A percentile compares a stretch with the other conserved stretches of the same genome.
Conservation (phyloP, 2,329 filamentous ascomycete species). For the Venturia pyrina region DNA sequence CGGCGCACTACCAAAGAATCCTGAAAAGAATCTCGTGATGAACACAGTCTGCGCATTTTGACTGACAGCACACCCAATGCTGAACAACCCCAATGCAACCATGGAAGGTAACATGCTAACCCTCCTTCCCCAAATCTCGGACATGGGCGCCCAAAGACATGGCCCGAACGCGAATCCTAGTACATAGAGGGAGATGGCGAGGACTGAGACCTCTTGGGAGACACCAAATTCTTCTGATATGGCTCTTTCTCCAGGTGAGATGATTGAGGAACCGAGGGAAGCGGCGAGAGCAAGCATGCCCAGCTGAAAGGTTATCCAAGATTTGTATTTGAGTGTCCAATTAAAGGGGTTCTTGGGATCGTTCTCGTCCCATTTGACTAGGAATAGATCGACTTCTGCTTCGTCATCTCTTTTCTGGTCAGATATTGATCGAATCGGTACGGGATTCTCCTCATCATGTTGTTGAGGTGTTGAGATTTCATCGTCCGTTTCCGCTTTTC, state of each 20-base stretch:
- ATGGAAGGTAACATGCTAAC: slow-evolving; percentile 53
- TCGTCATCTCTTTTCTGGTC: neutral
- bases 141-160: slow-evolving; percentile 53
- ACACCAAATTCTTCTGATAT: slow-evolving; percentile 41
- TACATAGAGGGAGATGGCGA: slow-evolving; percentile 43
- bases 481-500: neutral
- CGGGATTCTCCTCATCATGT: neutral
- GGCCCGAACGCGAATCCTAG: slow-evolving; percentile 47
- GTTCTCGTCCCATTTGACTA: slow-evolving; percentile 10
- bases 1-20: slow-evolving; percentile 47
- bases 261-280: slow-evolving; percentile 40
- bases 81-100: slow-evolving; percentile 47
- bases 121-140: slow-evolving; percentile 50
- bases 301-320: slow-evolving; percentile 36
- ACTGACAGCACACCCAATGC: slow-evolving; percentile 34
- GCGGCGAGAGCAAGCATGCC: slow-evolving; percentile 36
- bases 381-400: neutral
- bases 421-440: neutral
- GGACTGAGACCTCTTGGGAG: slow-evolving; percentile 33
- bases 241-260: slow-evolving; percentile 47
- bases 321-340: slow-evolving; percentile 41
- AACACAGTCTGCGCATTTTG: slow-evolving; percentile 22
- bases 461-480: neutral
- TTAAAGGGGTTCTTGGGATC: slow-evolving; percentile 48
- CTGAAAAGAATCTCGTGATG: slow-evolving; percentile 13